These are phyloP conservation scores for Rhizoclosmatium sp. DNA, from an alignment of 192 early-diverging fungal species.

Conservation along the genomic window DNA sequence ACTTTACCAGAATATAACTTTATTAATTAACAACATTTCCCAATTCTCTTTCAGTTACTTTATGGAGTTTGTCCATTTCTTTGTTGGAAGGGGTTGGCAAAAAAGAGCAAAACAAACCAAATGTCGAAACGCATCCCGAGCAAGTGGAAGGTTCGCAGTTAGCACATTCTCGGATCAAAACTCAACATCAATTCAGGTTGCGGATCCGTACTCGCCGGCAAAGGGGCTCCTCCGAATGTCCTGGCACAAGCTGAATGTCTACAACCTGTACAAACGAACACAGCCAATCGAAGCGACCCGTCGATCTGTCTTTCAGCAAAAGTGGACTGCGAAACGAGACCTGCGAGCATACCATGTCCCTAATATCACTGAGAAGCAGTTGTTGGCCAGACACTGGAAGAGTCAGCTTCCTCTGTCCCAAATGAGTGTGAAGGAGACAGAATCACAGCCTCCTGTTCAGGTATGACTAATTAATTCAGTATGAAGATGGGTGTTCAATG, in stretches of 20 bases:
- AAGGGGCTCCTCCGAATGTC: slow-evolving; percentile 88
- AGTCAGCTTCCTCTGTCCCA: slow-evolving; percentile 47
- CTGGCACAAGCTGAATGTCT: slow-evolving; percentile 94
- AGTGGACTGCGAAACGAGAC: slow-evolving; percentile 93
- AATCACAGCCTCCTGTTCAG: slow-evolving; percentile 40
- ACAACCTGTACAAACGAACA: slow-evolving; percentile 53
- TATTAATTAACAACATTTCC: too few species aligned
- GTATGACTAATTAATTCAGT: not conserved
- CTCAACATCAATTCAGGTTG: slow-evolving; percentile 35
- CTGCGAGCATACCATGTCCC: slow-evolving; percentile 93
- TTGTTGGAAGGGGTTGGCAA: too few species aligned
- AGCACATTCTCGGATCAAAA: not conserved
- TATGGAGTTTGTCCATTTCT: not conserved
- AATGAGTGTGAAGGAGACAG: slow-evolving; percentile 45
- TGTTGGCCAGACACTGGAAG: slow-evolving; percentile 56
- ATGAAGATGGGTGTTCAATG: too few species aligned
- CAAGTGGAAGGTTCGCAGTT: slow-evolving; percentile 14
- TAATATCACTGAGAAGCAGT: slow-evolving; percentile 84
- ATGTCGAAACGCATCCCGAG: slow-evolving; percentile 36
- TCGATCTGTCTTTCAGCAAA: slow-evolving; percentile 83
- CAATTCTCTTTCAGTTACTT: too few species aligned
- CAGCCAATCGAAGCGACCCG: slow-evolving; percentile 57
- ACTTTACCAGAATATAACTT: too few species aligned
- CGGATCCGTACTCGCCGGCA: slow-evolving; percentile 46
- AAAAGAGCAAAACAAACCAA: slow-evolving; percentile 21